A percentile compares a stretch with the other conserved stretches of the same genome.
Evolutionary conservation across 2,329 filamentous ascomycete species (phyloP).

Genomic region (Talaromyces funiculosus): DNA sequence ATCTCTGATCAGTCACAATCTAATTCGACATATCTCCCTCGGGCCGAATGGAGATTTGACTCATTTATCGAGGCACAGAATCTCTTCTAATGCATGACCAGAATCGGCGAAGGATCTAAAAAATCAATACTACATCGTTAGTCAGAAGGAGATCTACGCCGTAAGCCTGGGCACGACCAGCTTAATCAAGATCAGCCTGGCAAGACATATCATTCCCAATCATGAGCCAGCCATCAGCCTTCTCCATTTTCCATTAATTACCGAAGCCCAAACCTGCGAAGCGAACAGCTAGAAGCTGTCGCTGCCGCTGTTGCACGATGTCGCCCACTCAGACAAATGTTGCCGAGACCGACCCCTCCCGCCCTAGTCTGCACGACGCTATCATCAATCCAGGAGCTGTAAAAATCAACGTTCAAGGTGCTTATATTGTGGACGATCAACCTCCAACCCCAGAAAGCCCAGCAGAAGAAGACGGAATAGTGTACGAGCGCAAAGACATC

Average conservation of each 20-base stretch:
- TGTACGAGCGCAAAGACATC: constrained; percentile 83
- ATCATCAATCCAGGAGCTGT: constrained; percentile 63
- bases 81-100: not conserved
- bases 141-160: constrained; percentile 43
- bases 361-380: constrained; percentile 35
- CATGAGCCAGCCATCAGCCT: not conserved
- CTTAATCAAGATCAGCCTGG: constrained; percentile 1
- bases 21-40: constrained; percentile 2
- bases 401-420: constrained; percentile 92
- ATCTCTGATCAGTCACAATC: not conserved
- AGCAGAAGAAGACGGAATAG: constrained; percentile 51
- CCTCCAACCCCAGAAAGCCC: constrained; percentile 42
- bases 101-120: not conserved
- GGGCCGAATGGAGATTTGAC: constrained; percentile 6
- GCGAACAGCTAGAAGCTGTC: not conserved
- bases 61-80: not conserved
- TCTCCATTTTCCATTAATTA: not conserved
- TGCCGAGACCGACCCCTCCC: constrained; percentile 16
- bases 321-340: constrained; percentile 25
- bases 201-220: constrained; percentile 11
- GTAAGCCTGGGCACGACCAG: constrained; percentile 40
- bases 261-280: not conserved
- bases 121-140: constrained; percentile 4
- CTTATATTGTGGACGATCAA: constrained; percentile 90
- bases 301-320: constrained; percentile 21